Conservation (phyloP, 768 basidiomycete genomes). For the Lactarius indigo region DNA sequence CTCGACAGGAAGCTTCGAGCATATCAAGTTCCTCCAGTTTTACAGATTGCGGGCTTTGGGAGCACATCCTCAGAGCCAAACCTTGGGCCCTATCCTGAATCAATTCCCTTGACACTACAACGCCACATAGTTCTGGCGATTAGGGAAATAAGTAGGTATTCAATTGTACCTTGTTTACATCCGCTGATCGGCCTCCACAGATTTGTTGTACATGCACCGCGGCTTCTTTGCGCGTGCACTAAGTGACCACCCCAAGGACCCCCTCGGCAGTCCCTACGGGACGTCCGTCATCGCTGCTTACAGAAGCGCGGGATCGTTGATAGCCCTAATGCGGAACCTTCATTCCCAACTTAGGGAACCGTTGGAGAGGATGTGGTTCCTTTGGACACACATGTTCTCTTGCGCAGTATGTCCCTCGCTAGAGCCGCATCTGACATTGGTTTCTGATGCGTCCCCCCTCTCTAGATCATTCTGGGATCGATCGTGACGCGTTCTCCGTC, state of each 20-base stretch:
- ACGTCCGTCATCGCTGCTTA: conserved; percentile 68
- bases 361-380: conserved; percentile 68
- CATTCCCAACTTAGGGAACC: conserved; percentile 64
- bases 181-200: conserved; percentile 6
- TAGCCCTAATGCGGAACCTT: conserved; percentile 59
- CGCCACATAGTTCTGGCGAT: conserved; percentile 63
- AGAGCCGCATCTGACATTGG: neutral
- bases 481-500: conserved; percentile 77
- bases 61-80: conserved; percentile 33
- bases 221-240: conserved; percentile 71
- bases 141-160: conserved; percentile 58
- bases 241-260: conserved; percentile 58
- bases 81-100: conserved; percentile 42
- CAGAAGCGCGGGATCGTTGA: conserved; percentile 61
- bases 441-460: conserved; percentile 1
- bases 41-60: conserved; percentile 61
- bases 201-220: conserved; percentile 62
- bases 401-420: conserved; percentile 50
- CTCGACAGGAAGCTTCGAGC: conserved; percentile 63
- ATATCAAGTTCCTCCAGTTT: conserved; percentile 59
- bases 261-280: conserved; percentile 65
- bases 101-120: conserved; percentile 61
- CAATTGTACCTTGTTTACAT: neutral
- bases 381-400: conserved; percentile 70
- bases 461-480: conserved; percentile 65